Evolutionary conservation across 805 yeast species (phyloP).

Genomic region (Candida quercuum): DNA sequence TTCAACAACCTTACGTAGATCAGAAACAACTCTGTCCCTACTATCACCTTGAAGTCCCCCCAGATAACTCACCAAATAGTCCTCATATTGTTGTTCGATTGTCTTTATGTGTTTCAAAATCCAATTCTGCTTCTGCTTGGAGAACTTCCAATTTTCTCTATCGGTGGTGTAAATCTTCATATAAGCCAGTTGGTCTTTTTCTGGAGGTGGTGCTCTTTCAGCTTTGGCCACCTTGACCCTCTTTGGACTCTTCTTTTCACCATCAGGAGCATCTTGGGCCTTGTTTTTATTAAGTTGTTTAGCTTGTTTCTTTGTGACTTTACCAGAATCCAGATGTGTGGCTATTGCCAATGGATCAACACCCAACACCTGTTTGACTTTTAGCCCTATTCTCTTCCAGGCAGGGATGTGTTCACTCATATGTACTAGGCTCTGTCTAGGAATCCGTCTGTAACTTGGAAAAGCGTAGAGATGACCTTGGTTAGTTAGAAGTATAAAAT

Average conservation of each 20-base stretch:
- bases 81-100: conserved; percentile 50
- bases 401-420: conserved; percentile 52
- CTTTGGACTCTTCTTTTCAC: conserved; percentile 56
- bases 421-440: too few relatives aligned
- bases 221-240: conserved; percentile 62
- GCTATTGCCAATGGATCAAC: conserved; percentile 41
- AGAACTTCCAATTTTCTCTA: conserved; percentile 68
- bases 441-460: too few relatives aligned
- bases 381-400: conserved; percentile 75
- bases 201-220: conserved; percentile 68
- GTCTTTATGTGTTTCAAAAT: conserved; percentile 53
- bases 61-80: conserved; percentile 45
- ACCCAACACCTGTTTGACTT: conserved; percentile 43
- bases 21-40: conserved; percentile 47
- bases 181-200: conserved; percentile 67
- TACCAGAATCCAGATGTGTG: conserved; percentile 39
- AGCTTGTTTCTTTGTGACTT: conserved; percentile 36
- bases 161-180: conserved; percentile 54
- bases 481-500: too few relatives aligned
- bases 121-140: conserved; percentile 87
- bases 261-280: conserved; percentile 10
- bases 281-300: conserved; percentile 32
- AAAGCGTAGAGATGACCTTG: too few relatives aligned
- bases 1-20: conserved; percentile 39
- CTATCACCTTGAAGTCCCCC: conserved; percentile 69